Evolutionary conservation across 768 basidiomycete species (phyloP), one percentile per base, ranked within the genome.

Genomic region (Mycena galopus): DNA sequence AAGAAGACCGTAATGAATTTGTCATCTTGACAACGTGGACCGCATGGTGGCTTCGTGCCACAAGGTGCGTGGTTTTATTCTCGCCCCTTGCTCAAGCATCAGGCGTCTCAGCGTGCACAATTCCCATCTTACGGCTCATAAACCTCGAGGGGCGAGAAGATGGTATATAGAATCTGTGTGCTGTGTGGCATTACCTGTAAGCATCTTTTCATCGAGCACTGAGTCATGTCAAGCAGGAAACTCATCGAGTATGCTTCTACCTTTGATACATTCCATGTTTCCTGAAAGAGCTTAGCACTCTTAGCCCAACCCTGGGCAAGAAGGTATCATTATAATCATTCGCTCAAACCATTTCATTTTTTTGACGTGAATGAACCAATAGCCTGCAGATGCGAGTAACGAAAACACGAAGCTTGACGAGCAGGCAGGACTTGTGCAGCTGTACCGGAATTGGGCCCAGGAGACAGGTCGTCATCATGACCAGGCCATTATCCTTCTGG

Each of bases 281-380:
- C 11, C 50, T 53, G n/a, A 4, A 47, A 8, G 17, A 53, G 37
- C 30, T 55, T 32, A 65, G 63, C 29, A 55, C 33, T 23, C 63
- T 65, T 33, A 32, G 63, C 63, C 55, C 63, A 55, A 55, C 25
- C 51, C 33, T 51, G 51, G 63, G 63, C 21, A 65, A 65, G 33
- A 37, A 7, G 16, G 10, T 4, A 44, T 44, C 33, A 64, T 64
- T 37, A 55, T 55, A 65, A 44, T 51, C 17, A 50, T 33, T 17
- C 32, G 35, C 47, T 65, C 50, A 12, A 39, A 32, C 27, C 32
- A 53, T 21, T 35, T 47, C n/a, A n/a, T n/a, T 29, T 19, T 63
- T 33, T 44, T 64, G 44, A 64, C n/a, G 33, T 32, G n/a, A 64
- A 50, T 51, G 63, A n/a, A 39, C 21, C 16, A 44, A 55, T 55